phyloP scores from a whole-genome alignment of 768 basidiomycete species.

The Auricularia heimuer region DNA sequence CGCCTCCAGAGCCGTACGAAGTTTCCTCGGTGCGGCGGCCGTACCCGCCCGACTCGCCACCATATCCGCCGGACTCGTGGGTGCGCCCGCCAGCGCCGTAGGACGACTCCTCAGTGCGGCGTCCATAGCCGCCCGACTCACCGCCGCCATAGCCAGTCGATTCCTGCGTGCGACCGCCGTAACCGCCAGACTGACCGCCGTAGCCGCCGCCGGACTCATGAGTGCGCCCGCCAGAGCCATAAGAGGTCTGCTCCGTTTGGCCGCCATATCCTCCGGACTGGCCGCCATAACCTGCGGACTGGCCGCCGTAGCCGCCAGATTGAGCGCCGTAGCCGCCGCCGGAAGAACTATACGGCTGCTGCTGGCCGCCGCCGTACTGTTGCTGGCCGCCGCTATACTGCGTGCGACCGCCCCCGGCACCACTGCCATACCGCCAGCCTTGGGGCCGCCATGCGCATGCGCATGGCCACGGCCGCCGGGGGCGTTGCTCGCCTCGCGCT shows the following conservation, averaged over 20 bases:
- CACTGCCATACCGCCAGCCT: not conserved
- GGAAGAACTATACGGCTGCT: not conserved
- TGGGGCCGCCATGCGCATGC: not conserved
- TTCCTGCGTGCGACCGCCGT: not conserved
- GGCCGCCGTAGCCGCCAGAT: not conserved
- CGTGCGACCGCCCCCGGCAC: not conserved
- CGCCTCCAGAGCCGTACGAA: not conserved
- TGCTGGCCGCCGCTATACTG: not conserved
- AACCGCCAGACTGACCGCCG: not conserved
- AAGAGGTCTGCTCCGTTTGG: constrained; percentile 4
- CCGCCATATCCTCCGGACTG: not conserved
- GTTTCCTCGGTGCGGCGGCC: constrained; percentile 1
- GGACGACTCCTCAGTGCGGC: constrained; percentile 4
- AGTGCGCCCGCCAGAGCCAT: constrained; percentile 8
- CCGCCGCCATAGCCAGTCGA: not conserved
- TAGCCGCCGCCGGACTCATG: constrained; percentile 1
- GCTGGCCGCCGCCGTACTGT: not conserved
- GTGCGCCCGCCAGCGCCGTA: constrained; percentile 8
- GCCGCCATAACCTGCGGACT: not conserved
- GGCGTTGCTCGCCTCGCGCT: constrained; percentile 6
- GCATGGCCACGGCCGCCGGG: not conserved
- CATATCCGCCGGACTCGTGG: not conserved
- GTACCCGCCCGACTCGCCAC: not conserved
- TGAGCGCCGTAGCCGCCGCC: not conserved
- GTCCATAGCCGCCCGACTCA: constrained; percentile 4